Conservation (phyloP, 208 protist species). For the Perkinsela sp. region DNA sequence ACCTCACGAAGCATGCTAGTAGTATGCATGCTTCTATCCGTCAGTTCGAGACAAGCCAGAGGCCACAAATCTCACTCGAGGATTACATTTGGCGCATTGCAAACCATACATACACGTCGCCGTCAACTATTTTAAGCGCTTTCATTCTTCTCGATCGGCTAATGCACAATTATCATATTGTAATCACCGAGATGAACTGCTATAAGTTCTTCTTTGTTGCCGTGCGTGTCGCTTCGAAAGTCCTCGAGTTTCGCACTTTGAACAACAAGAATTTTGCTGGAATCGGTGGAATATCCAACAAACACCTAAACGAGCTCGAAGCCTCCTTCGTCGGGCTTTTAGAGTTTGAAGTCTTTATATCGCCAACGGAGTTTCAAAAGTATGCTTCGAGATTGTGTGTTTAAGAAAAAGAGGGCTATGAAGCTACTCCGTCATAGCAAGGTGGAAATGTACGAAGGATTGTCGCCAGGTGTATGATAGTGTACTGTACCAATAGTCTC, state of each 20-base stretch:
- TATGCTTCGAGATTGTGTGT: slow-evolving; percentile 21
- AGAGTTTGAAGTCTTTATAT: slow-evolving; percentile 35
- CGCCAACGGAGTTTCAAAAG: slow-evolving; percentile 24
- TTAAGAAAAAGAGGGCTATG: too few species aligned
- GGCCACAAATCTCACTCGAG: slow-evolving; percentile 8
- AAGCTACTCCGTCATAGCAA: too few species aligned
- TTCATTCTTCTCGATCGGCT: slow-evolving; percentile 50
- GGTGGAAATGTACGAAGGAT: too few species aligned
- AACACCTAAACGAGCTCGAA: slow-evolving; percentile 36
- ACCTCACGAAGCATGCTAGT: slow-evolving; percentile 3
- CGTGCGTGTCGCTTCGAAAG: slow-evolving; percentile 39
- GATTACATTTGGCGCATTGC: slow-evolving; percentile 27
- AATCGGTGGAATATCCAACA: slow-evolving; percentile 20
- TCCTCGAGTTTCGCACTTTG: slow-evolving; percentile 43
- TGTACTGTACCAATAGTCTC: too few species aligned
- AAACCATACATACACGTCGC: slow-evolving; percentile 48
- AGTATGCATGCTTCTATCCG: background rate
- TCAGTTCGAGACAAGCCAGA: slow-evolving; percentile 5
- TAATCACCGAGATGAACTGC: slow-evolving; percentile 24
- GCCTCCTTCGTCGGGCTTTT: slow-evolving; percentile 26
- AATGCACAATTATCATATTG: slow-evolving; percentile 18
- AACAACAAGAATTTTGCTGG: slow-evolving; percentile 54
- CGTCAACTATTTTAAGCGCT: slow-evolving; percentile 23
- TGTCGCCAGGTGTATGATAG: too few species aligned
- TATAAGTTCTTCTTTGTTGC: slow-evolving; percentile 30